These are phyloP conservation scores for Hygrophoropsis aurantiaca DNA, from an alignment of 768 basidiomycete genomes.

Conservation along the genomic window DNA sequence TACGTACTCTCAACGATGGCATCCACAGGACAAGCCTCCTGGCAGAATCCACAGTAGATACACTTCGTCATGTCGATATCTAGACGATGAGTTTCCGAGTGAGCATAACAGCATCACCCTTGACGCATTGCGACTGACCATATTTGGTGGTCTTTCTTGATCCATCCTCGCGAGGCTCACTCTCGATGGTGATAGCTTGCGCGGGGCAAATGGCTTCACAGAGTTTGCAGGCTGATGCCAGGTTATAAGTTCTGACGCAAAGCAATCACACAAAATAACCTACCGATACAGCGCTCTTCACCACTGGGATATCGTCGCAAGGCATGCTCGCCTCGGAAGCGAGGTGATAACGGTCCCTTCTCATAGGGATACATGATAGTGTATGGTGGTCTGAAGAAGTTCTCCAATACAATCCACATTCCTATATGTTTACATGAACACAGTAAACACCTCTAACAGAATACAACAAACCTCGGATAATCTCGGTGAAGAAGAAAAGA, in stretches of 20 bases:
- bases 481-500: conserved; percentile 98
- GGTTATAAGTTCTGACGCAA: conserved; percentile 8
- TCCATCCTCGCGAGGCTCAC: conserved; percentile 92
- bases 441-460: background rate
- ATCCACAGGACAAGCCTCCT: conserved; percentile 99
- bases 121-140: conserved; percentile 46
- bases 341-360: conserved; percentile 95
- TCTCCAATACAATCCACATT: conserved; percentile 96
- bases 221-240: conserved; percentile 83
- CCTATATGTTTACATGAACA: conserved; percentile 48
- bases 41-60: conserved; percentile 99
- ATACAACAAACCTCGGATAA: conserved; percentile 77
- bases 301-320: conserved; percentile 94
- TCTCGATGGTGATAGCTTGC: conserved; percentile 99
- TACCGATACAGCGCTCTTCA: conserved; percentile 98
- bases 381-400: conserved; percentile 93
- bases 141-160: conserved; percentile 97
- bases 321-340: conserved; percentile 98
- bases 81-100: conserved; percentile 27
- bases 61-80: conserved; percentile 99
- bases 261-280: conserved; percentile 26
- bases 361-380: conserved; percentile 99
- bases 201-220: conserved; percentile 99
- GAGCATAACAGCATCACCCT: conserved; percentile 5
- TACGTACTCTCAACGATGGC: conserved; percentile 96